These are phyloP conservation scores for Tricholomella constricta DNA, from an alignment of 768 basidiomycete genomes.

Conservation along the genomic window DNA sequence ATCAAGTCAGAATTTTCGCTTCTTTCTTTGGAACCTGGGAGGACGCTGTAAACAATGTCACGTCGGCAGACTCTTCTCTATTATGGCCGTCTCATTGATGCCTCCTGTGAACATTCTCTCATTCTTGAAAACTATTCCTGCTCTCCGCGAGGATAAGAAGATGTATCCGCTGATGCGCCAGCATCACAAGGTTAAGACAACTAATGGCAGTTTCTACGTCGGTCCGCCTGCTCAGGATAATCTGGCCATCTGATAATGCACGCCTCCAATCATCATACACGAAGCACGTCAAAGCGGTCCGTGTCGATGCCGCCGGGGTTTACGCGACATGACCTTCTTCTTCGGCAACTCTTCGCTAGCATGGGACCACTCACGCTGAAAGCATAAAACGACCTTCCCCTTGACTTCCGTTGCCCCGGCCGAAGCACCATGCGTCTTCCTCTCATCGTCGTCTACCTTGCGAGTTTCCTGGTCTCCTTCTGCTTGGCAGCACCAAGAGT, in stretches of 20 bases:
- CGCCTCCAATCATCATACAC: constrained; percentile 1
- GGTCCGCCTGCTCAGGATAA: not conserved
- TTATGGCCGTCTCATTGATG: no score
- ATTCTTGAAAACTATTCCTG: no score
- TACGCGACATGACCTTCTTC: not conserved
- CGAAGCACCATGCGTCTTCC: constrained; percentile 9
- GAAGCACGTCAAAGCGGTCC: constrained; percentile 9
- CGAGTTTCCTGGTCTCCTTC: constrained; percentile 9
- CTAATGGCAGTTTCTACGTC: no score
- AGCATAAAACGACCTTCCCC: not conserved
- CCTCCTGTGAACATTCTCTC: no score
- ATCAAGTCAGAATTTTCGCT: no score
- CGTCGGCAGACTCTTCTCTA: no score
- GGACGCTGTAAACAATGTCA: no score
- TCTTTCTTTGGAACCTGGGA: no score
- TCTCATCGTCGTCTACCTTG: constrained; percentile 8
- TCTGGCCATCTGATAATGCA: constrained; percentile 11
- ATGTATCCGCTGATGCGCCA: no score
- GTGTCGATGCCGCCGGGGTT: constrained; percentile 4
- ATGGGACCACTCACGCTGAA: not conserved
- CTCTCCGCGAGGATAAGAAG: no score
- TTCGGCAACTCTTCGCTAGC: not conserved
- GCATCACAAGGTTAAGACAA: no score
- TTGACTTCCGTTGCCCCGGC: not conserved
- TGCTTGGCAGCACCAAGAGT: constrained; percentile 40